Percentiles rank a stretch among this genome's conserved stretches.
Evolutionary conservation across 2,329 filamentous ascomycete genomes (phyloP).

Genomic region (Exophiala lecanii-corni): DNA sequence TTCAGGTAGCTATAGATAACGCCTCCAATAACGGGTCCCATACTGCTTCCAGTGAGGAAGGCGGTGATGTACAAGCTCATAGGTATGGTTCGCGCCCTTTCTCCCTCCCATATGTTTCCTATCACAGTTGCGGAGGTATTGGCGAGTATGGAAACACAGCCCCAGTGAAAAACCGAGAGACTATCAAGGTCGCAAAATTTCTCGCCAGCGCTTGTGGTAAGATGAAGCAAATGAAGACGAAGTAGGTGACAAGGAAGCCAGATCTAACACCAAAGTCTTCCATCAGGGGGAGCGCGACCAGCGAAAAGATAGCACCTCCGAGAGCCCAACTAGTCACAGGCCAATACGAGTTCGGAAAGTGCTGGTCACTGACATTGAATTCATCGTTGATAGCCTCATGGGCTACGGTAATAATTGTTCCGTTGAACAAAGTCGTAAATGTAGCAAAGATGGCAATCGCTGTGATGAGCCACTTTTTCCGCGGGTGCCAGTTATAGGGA

Average conservation of each 20-base stretch:
- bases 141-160: slow-evolving; percentile 26
- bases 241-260: slow-evolving; percentile 30
- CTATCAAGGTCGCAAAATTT: slow-evolving; percentile 25
- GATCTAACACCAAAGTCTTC: slow-evolving; percentile 34
- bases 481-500: slow-evolving; percentile 36
- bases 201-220: slow-evolving; percentile 25
- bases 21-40: slow-evolving; percentile 20
- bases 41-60: slow-evolving; percentile 18
- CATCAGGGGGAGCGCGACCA: slow-evolving; percentile 41
- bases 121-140: slow-evolving; percentile 28
- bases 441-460: slow-evolving; percentile 29
- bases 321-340: slow-evolving; percentile 40
- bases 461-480: slow-evolving; percentile 35
- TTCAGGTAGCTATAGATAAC: slow-evolving; percentile 15
- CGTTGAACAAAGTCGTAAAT: slow-evolving; percentile 34
- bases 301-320: slow-evolving; percentile 38
- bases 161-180: slow-evolving; percentile 30
- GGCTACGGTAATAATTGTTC: slow-evolving; percentile 37
- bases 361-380: slow-evolving; percentile 27
- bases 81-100: slow-evolving; percentile 24
- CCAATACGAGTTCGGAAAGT: slow-evolving; percentile 40
- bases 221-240: slow-evolving; percentile 28
- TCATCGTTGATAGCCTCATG: slow-evolving; percentile 33
- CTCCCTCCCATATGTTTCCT: slow-evolving; percentile 29
- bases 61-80: slow-evolving; percentile 18